Evolutionary conservation across 176 grass and related monocot genomes (phyloP).

Genomic region (Aegilops umbellulata): DNA sequence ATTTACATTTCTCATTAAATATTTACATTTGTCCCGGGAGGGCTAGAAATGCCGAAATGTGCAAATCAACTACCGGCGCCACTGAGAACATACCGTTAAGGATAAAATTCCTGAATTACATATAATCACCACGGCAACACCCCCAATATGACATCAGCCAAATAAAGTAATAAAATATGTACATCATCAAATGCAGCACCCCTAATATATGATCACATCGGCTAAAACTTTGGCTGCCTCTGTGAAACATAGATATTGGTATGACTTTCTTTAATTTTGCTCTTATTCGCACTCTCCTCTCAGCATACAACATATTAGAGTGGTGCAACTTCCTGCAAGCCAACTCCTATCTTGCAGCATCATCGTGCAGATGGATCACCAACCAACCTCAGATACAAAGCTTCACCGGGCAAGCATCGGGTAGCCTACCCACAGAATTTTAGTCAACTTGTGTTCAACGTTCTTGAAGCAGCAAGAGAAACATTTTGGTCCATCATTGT

Average conservation of each 20-base stretch:
- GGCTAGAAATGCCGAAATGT: too few relatives aligned
- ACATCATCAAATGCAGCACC: constrained; percentile 1
- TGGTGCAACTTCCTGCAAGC: constrained; percentile 15
- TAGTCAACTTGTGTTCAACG: constrained; percentile 1
- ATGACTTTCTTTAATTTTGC: neutral
- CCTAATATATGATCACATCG: neutral
- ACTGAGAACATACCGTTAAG: neutral
- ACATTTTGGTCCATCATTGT: constrained; percentile 11
- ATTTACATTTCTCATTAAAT: too few relatives aligned
- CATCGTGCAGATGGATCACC: neutral
- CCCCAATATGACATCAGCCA: neutral
- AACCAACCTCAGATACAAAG: neutral
- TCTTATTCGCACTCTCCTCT: neutral
- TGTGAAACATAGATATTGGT: constrained; percentile 12
- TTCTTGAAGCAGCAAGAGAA: neutral
- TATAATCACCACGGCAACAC: neutral
- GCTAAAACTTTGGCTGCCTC: neutral
- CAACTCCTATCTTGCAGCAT: neutral
- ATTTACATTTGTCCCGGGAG: too few relatives aligned
- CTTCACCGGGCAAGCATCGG: neutral
- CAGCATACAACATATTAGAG: neutral
- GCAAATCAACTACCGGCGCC: neutral
- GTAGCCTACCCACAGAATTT: neutral
- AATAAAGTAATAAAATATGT: neutral
- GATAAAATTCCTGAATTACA: neutral